A percentile compares a stretch with the other conserved stretches of the same genome.
These are phyloP conservation scores for Fraxinus latifolia DNA, from an alignment of 305 asterid genomes.

Conservation along the genomic window DNA sequence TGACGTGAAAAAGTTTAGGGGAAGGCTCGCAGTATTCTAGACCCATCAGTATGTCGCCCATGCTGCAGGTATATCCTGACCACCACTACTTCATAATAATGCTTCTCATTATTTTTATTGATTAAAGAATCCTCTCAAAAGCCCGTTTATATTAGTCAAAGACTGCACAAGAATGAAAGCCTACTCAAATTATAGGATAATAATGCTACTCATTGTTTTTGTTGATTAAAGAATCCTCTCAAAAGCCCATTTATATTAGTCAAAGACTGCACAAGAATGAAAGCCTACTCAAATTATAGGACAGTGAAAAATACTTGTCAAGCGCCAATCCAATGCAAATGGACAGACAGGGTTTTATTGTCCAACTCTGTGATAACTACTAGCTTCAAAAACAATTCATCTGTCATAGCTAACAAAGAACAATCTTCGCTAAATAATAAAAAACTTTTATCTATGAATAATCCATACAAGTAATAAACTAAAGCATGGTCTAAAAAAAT, in stretches of 20 bases:
- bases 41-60: background rate
- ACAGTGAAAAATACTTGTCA: background rate
- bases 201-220: background rate
- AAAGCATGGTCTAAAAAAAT: background rate
- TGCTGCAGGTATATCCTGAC: background rate
- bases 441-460: background rate
- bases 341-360: background rate
- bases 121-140: background rate
- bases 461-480: background rate
- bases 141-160: background rate
- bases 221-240: background rate
- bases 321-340: background rate
- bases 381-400: background rate
- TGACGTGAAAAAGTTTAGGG: background rate
- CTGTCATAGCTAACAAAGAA: background rate
- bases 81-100: background rate
- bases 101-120: background rate
- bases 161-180: background rate
- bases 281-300: background rate
- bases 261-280: background rate
- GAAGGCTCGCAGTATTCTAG: background rate
- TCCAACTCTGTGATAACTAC: background rate
- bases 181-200: background rate
- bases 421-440: background rate
- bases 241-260: background rate